These are phyloP conservation scores for Lactarius deliciosus DNA, from an alignment of 768 basidiomycete species.

Conservation along the genomic window DNA sequence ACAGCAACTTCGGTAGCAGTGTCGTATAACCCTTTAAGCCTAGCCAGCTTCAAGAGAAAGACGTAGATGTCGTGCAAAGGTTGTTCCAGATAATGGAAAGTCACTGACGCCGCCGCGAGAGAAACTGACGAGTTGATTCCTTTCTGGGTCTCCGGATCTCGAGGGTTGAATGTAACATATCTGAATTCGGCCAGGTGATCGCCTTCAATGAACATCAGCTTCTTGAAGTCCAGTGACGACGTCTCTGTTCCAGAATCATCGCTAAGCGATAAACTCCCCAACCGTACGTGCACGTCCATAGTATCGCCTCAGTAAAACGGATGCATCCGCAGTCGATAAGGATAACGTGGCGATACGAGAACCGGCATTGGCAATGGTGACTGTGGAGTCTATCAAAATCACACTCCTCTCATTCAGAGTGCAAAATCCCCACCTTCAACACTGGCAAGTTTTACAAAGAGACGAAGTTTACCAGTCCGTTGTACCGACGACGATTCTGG, in stretches of 20 bases:
- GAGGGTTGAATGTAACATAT: constrained; percentile 87
- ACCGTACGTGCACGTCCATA: constrained; percentile 72
- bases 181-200: constrained; percentile 90
- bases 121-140: constrained; percentile 83
- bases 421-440: constrained; percentile 60
- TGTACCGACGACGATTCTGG: constrained; percentile 7
- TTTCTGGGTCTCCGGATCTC: constrained; percentile 59
- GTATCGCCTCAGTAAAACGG: constrained; percentile 70
- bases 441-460: constrained; percentile 80
- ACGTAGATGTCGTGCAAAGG: constrained; percentile 88
- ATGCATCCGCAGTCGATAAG: constrained; percentile 86
- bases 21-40: constrained; percentile 92
- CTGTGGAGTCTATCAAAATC: constrained; percentile 40
- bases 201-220: constrained; percentile 90
- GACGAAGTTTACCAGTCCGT: constrained; percentile 59
- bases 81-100: constrained; percentile 82
- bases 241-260: constrained; percentile 62
- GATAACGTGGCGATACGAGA: constrained; percentile 80
- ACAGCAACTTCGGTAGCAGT: constrained; percentile 91
- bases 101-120: constrained; percentile 86
- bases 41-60: constrained; percentile 82
- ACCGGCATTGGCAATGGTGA: constrained; percentile 71
- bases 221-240: constrained; percentile 68
- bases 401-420: constrained; percentile 3
- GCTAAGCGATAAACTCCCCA: constrained; percentile 79